phyloP scores from a whole-genome alignment of 2,329 filamentous ascomycete genomes.

The Pseudogymnoascus sp. region DNA sequence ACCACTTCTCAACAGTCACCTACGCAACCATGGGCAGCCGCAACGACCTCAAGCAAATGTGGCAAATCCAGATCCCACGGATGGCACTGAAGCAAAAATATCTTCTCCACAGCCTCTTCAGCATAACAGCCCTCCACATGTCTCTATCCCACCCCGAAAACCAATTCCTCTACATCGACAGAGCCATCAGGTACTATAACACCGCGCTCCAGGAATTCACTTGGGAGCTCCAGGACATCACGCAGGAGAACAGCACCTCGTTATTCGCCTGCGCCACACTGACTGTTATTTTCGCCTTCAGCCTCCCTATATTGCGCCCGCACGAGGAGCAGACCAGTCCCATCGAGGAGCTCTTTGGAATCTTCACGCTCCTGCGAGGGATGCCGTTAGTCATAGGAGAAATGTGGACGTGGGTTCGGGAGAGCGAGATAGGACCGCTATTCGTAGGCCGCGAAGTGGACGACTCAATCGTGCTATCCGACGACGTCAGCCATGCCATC shows the following conservation, averaged over 20 bases:
- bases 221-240: constrained; percentile 9
- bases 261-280: constrained; percentile 15
- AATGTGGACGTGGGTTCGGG: not conserved
- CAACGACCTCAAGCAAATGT: not conserved
- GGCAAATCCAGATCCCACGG: constrained; percentile 12
- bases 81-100: constrained; percentile 13
- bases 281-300: constrained; percentile 1
- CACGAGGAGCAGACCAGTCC: not conserved
- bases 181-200: constrained; percentile 13
- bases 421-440: not conserved
- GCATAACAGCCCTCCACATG: constrained; percentile 14
- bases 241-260: constrained; percentile 7
- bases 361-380: not conserved
- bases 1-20: constrained; percentile 13
- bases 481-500: not conserved
- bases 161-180: constrained; percentile 1
- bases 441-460: not conserved
- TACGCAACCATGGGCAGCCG: constrained; percentile 8
- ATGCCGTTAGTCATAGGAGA: not conserved
- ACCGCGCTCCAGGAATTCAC: constrained; percentile 8
- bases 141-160: constrained; percentile 8
- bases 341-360: not conserved
- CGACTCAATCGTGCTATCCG: not conserved
- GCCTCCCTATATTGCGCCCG: not conserved
- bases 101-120: constrained; percentile 13